A percentile compares a stretch with the other conserved stretches of the same genome.
phyloP scores from a whole-genome alignment of 768 basidiomycete species.

The Auricularia auricula-judae region DNA sequence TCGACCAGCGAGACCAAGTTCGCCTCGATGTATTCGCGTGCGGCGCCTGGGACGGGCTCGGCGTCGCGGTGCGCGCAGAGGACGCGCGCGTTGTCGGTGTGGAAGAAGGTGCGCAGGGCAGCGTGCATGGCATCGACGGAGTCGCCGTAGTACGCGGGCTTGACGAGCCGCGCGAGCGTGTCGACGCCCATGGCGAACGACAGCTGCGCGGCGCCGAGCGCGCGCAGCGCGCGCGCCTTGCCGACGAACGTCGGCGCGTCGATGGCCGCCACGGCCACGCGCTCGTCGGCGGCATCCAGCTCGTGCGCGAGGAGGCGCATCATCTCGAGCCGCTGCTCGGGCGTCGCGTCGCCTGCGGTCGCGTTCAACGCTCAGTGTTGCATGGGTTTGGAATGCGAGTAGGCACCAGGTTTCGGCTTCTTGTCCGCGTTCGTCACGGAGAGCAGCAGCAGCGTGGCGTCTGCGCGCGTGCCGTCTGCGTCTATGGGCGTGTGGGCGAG shows the following conservation, averaged over 20 bases:
- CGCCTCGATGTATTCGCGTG: not conserved
- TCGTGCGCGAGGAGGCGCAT: conserved; percentile 50
- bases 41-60: not conserved
- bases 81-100: not conserved
- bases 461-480: conserved; percentile 12
- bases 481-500: conserved; percentile 30
- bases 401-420: conserved; percentile 32
- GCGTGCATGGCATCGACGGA: conserved; percentile 40
- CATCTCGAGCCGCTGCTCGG: conserved; percentile 78
- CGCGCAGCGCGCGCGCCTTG: conserved; percentile 53
- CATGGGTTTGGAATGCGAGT: not conserved
- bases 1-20: not conserved
- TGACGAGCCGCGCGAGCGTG: conserved; percentile 72
- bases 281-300: not conserved
- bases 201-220: conserved; percentile 27
- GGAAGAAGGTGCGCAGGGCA: conserved; percentile 47
- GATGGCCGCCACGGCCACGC: conserved; percentile 65
- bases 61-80: not conserved
- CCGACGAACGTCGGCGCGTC: conserved; percentile 84
- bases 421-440: conserved; percentile 88
- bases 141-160: conserved; percentile 57
- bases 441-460: conserved; percentile 67
- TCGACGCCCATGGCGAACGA: conserved; percentile 75
- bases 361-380: not conserved
- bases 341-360: conserved; percentile 48